Conservation (phyloP, 768 basidiomycete species). For the Lactarius vividus region DNA sequence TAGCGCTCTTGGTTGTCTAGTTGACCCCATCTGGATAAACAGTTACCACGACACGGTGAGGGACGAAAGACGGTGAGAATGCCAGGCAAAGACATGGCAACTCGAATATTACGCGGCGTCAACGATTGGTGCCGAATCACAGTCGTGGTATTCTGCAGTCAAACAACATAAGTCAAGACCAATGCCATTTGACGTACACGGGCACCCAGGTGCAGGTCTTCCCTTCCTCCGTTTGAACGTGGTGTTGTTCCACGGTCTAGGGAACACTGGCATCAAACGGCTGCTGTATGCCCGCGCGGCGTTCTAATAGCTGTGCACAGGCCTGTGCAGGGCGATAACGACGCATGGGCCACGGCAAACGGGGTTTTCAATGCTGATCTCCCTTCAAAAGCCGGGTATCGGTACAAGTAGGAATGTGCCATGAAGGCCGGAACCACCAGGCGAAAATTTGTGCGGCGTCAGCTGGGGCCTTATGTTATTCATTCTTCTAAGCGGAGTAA, state of each 20-base stretch:
- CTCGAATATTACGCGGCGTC: background rate
- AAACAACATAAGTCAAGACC: background rate
- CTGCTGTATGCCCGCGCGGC: background rate
- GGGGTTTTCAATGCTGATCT: slow-evolving; percentile 7
- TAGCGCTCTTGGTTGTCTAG: background rate
- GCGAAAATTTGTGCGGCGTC: background rate
- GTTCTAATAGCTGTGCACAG: background rate
- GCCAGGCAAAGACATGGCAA: background rate
- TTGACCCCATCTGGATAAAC: slow-evolving; percentile 11
- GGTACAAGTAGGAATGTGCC: background rate
- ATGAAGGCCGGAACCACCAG: slow-evolving; percentile 1
- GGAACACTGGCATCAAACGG: slow-evolving; percentile 1
- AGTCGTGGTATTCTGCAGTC: background rate
- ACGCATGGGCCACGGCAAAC: slow-evolving; percentile 15
- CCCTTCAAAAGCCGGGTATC: background rate
- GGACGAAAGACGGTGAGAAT: slow-evolving; percentile 5
- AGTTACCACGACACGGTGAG: slow-evolving; percentile 1
- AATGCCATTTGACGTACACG: slow-evolving; percentile 19
- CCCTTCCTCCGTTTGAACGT: slow-evolving; percentile 5
- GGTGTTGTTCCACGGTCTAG: background rate
- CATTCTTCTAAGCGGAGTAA: background rate
- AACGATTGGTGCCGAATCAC: slow-evolving; percentile 1
- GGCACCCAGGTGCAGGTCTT: background rate
- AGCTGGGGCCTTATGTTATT: background rate
- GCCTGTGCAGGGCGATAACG: slow-evolving; percentile 9